Base-by-base conservation (phyloP, 306 rosid species). In the Astragalus membranaceus region DNA sequence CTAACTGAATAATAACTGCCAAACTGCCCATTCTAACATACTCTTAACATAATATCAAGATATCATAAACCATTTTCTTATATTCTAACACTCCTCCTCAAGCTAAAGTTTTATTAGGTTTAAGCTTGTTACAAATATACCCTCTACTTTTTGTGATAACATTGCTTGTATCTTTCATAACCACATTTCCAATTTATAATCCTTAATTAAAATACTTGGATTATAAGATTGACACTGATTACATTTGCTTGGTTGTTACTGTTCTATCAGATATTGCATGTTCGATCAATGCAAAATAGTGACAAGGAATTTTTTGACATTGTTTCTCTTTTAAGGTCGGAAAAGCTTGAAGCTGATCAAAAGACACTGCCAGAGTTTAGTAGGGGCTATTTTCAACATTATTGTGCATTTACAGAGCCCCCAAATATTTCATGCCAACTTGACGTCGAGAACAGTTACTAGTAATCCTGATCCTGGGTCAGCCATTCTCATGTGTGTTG, bases 401-500 rank as follows among this genome's bases (percentile, higher is more conserved):
- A 86, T 93, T 78, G 81, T 81, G 74, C 96, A 93, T 80, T 77
- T 93, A 78, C 90, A 80, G 78, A 82, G 79, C 85, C 94, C 86
- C 3, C 74, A 1, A 39, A 88, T 88, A 23, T 90, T 93, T 77
- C 69, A 84, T 65, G 85, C 36, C 78, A 79, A 74, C 69, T 48
- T 54, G 82, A 59, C 77, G 2, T 60, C 64, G 72, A 50, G 64
- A 46, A 70, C 73, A 65, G 82, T 72, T 43, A 56, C 72, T 53
- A 55, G 47, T 64, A 60, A 79, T 70, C 96, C 96, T 26, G 98
- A 93, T 90, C 84, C 94, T 15, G 97, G 97, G 79, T 61, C 98
- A 14, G 85, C 88, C 73, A 80, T 90, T 85, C 94, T 90, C 69
- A 90, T 93, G 98, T 84, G 97, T 74, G 88, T 90, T 85, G 90